Evolutionary conservation across 2,329 filamentous ascomycete genomes (phyloP).

Genomic region (Diaporthe helianthi): DNA sequence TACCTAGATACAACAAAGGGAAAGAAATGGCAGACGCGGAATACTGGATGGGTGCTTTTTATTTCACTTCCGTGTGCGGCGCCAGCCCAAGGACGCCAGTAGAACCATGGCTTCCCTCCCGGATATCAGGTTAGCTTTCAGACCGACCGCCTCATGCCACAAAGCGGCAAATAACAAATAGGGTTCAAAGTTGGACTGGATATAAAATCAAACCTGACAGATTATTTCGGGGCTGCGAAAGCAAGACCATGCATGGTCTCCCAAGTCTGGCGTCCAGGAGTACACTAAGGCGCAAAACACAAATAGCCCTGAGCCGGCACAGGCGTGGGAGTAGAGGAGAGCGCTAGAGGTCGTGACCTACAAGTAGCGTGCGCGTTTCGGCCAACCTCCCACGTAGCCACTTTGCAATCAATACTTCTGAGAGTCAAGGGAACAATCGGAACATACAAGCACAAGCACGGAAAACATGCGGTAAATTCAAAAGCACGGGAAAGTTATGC

Average conservation of each 20-base stretch:
- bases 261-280: neutral
- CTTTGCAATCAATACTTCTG: neutral
- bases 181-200: neutral
- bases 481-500: no score
- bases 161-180: neutral
- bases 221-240: neutral
- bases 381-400: neutral
- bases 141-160: neutral
- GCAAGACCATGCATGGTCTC: neutral
- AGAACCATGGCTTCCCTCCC: no score
- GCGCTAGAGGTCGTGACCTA: no score
- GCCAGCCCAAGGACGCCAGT: no score
- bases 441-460: neutral
- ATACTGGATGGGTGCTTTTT: neutral
- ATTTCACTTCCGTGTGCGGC: no score
- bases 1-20: neutral
- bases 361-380: no score
- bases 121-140: neutral
- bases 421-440: neutral
- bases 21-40: neutral
- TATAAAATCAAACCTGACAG: neutral
- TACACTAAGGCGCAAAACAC: neutral
- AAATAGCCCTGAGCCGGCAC: neutral
- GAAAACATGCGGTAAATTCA: neutral
- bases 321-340: neutral